These are phyloP conservation scores for Taiozyma sp. DNA, from an alignment of 1,139 yeast genomes.

Conservation along the genomic window DNA sequence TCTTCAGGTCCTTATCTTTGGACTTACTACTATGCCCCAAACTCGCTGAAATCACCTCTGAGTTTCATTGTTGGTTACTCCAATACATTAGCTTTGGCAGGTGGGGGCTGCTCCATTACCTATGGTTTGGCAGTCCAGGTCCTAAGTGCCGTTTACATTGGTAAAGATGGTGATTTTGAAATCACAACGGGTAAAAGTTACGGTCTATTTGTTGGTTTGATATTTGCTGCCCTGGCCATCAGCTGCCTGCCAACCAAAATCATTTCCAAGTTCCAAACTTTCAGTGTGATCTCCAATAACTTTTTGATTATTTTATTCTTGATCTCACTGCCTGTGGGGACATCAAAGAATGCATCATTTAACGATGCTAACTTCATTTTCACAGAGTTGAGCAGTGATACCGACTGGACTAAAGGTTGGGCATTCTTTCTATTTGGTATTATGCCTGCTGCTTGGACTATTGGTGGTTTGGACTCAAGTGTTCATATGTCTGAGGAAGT, in stretches of 20 bases:
- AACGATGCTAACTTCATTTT: conserved; percentile 34
- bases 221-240: conserved; percentile 35
- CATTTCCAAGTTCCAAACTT: conserved; percentile 42
- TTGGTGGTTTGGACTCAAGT: conserved; percentile 64
- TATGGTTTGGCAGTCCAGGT: conserved; percentile 49
- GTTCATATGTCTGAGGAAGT: conserved; percentile 72
- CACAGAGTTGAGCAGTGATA: conserved; percentile 41
- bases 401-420: conserved; percentile 59
- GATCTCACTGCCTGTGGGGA: conserved; percentile 58
- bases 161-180: conserved; percentile 37
- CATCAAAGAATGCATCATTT: conserved; percentile 29
- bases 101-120: conserved; percentile 46
- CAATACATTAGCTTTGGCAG: conserved; percentile 47
- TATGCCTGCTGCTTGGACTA: conserved; percentile 63
- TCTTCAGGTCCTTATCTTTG: conserved; percentile 64
- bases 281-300: conserved; percentile 48
- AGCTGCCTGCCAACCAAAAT: conserved; percentile 41
- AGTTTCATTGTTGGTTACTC: conserved; percentile 51
- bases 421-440: conserved; percentile 48
- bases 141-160: conserved; percentile 40
- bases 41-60: conserved; percentile 30
- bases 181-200: conserved; percentile 40
- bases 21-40: conserved; percentile 47
- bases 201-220: conserved; percentile 46
- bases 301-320: conserved; percentile 45